Conservation (phyloP, 2,329 filamentous ascomycete genomes). For the Lachnellula arida region DNA sequence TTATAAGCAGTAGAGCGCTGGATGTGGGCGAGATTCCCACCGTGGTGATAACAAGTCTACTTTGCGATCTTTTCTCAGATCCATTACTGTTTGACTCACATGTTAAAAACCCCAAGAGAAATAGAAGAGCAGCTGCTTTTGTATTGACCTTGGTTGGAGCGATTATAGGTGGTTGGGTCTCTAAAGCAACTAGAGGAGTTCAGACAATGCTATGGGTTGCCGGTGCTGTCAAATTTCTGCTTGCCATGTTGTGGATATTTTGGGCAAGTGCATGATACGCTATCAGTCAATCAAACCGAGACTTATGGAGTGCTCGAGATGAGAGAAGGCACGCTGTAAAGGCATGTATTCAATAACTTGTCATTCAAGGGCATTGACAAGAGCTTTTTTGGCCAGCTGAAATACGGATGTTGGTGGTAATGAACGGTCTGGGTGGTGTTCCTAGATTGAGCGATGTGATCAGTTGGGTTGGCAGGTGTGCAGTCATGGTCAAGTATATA, state of each 20-base stretch:
- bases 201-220: slow-evolving; percentile 35
- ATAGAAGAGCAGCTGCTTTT: slow-evolving; percentile 45
- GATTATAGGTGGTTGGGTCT: slow-evolving; percentile 42
- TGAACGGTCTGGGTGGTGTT: no score
- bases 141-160: slow-evolving; percentile 45
- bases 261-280: slow-evolving; percentile 37
- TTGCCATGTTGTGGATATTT: slow-evolving; percentile 51
- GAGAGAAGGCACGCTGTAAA: slow-evolving; percentile 25
- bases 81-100: slow-evolving; percentile 37
- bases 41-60: slow-evolving; percentile 73
- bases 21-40: slow-evolving; percentile 65
- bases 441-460: no score
- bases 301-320: no score
- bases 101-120: slow-evolving; percentile 42
- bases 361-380: no score
- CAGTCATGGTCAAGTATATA: no score
- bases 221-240: slow-evolving; percentile 44
- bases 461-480: no score
- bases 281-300: no score
- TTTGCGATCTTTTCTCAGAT: slow-evolving; percentile 73
- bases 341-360: no score
- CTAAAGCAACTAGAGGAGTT: slow-evolving; percentile 44
- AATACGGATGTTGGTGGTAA: no score
- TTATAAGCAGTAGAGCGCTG: slow-evolving; percentile 65
- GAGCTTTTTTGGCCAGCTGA: no score